These are phyloP conservation scores for Corinectria fuckeliana DNA, from an alignment of 2,329 filamentous ascomycete species.

Conservation along the genomic window DNA sequence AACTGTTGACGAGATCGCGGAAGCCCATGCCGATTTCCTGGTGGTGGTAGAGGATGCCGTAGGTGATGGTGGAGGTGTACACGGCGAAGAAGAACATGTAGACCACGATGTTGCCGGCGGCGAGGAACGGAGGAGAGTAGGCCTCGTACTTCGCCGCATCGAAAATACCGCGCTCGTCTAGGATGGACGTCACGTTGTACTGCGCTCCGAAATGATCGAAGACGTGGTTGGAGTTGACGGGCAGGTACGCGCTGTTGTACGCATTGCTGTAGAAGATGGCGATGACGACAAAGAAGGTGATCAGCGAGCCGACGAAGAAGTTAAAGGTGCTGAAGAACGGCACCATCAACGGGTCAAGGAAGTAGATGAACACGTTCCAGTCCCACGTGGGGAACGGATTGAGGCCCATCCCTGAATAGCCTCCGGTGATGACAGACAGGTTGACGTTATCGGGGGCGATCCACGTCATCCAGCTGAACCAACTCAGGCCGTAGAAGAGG, in stretches of 20 bases:
- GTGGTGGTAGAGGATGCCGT: conserved; percentile 49
- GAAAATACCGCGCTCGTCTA: conserved; percentile 45
- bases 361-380: conserved; percentile 47
- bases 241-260: conserved; percentile 47
- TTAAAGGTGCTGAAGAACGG: conserved; percentile 48
- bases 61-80: conserved; percentile 49
- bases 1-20: conserved; percentile 39
- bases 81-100: conserved; percentile 52
- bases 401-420: conserved; percentile 47
- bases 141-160: conserved; percentile 46
- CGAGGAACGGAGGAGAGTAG: conserved; percentile 52
- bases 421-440: conserved; percentile 47
- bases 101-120: conserved; percentile 43
- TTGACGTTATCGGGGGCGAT: conserved; percentile 53
- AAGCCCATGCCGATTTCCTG: conserved; percentile 48
- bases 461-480: conserved; percentile 62
- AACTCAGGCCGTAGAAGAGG: conserved; percentile 54
- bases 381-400: conserved; percentile 52
- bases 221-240: conserved; percentile 49
- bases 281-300: conserved; percentile 40
- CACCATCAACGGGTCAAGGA: conserved; percentile 47
- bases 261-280: conserved; percentile 43
- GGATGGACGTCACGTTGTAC: conserved; percentile 48
- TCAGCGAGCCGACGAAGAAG: conserved; percentile 39
- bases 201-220: conserved; percentile 47